Evolutionary conservation across 2,329 filamentous ascomycete species (phyloP).

Genomic region (Beauveria asiatica): DNA sequence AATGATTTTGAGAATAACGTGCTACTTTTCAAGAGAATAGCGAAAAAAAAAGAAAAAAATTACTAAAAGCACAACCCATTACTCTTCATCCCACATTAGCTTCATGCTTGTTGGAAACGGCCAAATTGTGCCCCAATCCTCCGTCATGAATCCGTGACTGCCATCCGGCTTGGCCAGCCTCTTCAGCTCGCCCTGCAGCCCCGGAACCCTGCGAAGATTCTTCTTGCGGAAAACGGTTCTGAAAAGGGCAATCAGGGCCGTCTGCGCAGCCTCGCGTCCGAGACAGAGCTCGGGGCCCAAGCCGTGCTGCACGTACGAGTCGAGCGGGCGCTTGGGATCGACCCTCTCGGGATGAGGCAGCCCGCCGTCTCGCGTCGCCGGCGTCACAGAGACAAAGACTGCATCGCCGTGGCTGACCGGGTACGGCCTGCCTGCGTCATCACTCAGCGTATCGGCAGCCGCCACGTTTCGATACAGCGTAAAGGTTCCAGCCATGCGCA

Average conservation of each 20-base stretch:
- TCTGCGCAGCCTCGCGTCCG: slow-evolving; percentile 50
- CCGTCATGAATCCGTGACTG: slow-evolving; percentile 53
- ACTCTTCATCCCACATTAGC: slow-evolving; percentile 37
- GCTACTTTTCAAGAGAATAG: no score
- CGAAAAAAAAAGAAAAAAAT: not conserved
- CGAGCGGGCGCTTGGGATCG: slow-evolving; percentile 53
- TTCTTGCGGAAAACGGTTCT: slow-evolving; percentile 53
- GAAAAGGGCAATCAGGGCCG: slow-evolving; percentile 60
- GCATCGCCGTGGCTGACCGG: slow-evolving; percentile 46
- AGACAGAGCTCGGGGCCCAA: slow-evolving; percentile 55
- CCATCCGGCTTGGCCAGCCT: slow-evolving; percentile 49
- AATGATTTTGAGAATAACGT: no score
- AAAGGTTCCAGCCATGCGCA: slow-evolving; percentile 57
- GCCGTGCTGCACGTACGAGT: slow-evolving; percentile 57
- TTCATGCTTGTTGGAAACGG: slow-evolving; percentile 46
- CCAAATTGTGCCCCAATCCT: slow-evolving; percentile 49
- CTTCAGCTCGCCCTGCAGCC: slow-evolving; percentile 59
- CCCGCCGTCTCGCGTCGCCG: slow-evolving; percentile 45
- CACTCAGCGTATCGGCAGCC: slow-evolving; percentile 33
- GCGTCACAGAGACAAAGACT: slow-evolving; percentile 54
- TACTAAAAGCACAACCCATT: not conserved
- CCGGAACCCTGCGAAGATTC: slow-evolving; percentile 52
- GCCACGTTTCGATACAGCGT: slow-evolving; percentile 51
- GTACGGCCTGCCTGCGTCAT: slow-evolving; percentile 45
- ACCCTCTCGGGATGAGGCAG: slow-evolving; percentile 56